Base-by-base conservation (phyloP, 495 filamentous ascomycete genomes). In the Hapsidospora chrysogenum region DNA sequence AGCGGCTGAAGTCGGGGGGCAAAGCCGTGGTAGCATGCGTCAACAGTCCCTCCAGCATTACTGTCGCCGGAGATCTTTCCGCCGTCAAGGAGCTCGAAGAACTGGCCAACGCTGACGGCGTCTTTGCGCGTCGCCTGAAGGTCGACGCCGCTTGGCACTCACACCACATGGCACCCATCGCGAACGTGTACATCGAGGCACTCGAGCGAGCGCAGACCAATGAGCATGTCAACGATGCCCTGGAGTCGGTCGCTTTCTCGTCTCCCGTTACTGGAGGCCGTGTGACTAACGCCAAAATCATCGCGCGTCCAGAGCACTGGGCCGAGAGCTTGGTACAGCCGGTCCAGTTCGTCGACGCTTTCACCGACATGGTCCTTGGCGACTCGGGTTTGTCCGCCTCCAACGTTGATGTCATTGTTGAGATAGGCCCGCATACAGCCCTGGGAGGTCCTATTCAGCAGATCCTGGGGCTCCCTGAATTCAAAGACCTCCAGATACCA, bases 371-470 rank as follows among this genome's bases (percentile, higher is more conserved):
- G 41, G 39, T 49, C 26, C 34, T 31, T 1, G 33, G 18, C 33
- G 35, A 48, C 11, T 22, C 22, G 6, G 29, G 27, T 2, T 42
- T 57, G 1, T 6, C 14, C n/a, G 16, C 9, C 2, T 27, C 47
- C 13, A 47, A 54, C 2, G 29, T 31, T 13, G 50, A 57, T 34
- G 46, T 54, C 41, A 37, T 54, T n/a, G 41, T 59, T 9, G 56
- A 60, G 34, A 41, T 60, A 9, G 56, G 56, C 1, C 54, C 56
- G 0, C 56, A 57, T 19, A 34, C 50, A 0, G 50, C 74, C 0
- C 52, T 82, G 0, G 52, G 56, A 14, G 65, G 66, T 0, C 72
- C 74, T 0, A 48, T 70, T 11, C 56, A 58, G n/a, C 57, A 74
- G 31, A 72, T 66, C 13, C 32, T 73, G 27, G 39, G 22, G 6